These are phyloP conservation scores for Sporothrix schenckii DNA, from an alignment of 2,329 filamentous ascomycete species.

Conservation along the genomic window DNA sequence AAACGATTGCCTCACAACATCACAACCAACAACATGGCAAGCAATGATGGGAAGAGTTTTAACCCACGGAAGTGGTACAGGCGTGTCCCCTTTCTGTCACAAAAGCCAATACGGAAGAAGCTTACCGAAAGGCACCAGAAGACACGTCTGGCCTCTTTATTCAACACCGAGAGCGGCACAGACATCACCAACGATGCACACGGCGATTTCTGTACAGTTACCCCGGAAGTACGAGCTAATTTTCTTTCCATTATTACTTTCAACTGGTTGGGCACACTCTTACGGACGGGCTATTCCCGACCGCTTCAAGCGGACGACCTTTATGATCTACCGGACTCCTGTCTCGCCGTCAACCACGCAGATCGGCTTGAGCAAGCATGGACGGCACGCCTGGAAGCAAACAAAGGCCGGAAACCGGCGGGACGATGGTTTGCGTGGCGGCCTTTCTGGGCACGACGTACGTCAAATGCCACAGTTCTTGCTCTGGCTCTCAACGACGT, in stretches of 20 bases:
- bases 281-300: conserved; percentile 37
- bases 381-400: conserved; percentile 35
- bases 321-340: conserved; percentile 32
- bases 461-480: conserved; percentile 39
- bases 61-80: conserved; percentile 43
- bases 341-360: conserved; percentile 36
- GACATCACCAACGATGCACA: neutral
- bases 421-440: conserved; percentile 30
- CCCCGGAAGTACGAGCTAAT: conserved; percentile 37
- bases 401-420: conserved; percentile 29
- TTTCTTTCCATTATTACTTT: conserved; percentile 38
- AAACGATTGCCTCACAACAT: neutral
- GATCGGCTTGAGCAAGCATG: conserved; percentile 37
- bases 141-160: neutral
- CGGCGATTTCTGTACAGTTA: conserved; percentile 28
- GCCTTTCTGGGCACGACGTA: conserved; percentile 40
- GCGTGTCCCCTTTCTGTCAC: conserved; percentile 41
- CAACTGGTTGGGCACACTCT: conserved; percentile 37
- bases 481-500: conserved; percentile 41
- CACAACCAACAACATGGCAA: conserved; percentile 35
- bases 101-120: conserved; percentile 37
- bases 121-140: conserved; percentile 32
- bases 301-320: conserved; percentile 39
- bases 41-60: conserved; percentile 38
- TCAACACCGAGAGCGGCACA: conserved; percentile 25